Evolutionary conservation across 768 basidiomycete genomes (phyloP).

Genomic region (Paxillus ammoniavirescens): DNA sequence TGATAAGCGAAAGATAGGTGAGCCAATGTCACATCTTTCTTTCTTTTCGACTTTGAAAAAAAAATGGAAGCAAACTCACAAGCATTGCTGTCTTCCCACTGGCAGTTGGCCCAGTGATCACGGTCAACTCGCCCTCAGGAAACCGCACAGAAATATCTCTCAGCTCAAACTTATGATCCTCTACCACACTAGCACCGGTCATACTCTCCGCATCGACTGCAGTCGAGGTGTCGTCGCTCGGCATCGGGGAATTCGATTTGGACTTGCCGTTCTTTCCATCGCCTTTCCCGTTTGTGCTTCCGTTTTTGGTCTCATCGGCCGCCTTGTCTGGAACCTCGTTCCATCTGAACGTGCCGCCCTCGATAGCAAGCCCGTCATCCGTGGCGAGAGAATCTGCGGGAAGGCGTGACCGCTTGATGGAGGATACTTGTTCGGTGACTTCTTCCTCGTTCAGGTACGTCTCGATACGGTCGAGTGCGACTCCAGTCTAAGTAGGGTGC

Average conservation of each 20-base stretch:
- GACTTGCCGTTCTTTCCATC: conserved; percentile 3
- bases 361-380: conserved; percentile 44
- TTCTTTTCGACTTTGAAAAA: not conserved
- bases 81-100: conserved; percentile 50
- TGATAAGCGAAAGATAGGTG: not conserved
- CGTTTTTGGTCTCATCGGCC: conserved; percentile 25
- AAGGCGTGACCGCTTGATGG: conserved; percentile 41
- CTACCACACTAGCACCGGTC: conserved; percentile 11
- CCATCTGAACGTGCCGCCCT: conserved; percentile 56
- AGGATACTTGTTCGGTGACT: conserved; percentile 57
- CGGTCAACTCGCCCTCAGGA: conserved; percentile 44
- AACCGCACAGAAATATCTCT: conserved; percentile 45
- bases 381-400: conserved; percentile 21
- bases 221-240: conserved; percentile 9
- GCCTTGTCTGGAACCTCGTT: conserved; percentile 42
- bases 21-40: not conserved
- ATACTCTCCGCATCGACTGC: conserved; percentile 15
- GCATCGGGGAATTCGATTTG: not conserved
- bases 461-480: conserved; percentile 59
- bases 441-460: conserved; percentile 63
- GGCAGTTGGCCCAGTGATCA: conserved; percentile 49
- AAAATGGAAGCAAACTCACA: conserved; percentile 17
- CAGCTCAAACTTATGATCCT: conserved; percentile 41
- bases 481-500: conserved; percentile 38
- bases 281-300: conserved; percentile 11